Evolutionary conservation across 257 asterid species (phyloP).

Genomic region (Gentiana macrophylla): DNA sequence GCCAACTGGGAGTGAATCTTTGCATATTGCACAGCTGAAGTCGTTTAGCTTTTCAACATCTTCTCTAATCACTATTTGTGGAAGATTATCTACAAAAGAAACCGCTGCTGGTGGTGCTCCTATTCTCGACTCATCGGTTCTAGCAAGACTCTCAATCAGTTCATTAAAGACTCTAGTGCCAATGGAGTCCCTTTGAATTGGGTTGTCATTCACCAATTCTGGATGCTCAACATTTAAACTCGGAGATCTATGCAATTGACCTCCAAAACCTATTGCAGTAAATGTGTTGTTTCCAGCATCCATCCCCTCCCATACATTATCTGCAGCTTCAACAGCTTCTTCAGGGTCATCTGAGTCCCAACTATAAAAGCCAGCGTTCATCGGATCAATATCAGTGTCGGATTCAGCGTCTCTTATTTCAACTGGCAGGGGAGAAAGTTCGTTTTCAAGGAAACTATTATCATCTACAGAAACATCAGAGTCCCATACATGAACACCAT

Average conservation of each 20-base stretch:
- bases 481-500: slow-evolving; percentile 52
- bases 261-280: slow-evolving; percentile 20
- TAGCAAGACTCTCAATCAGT: slow-evolving; percentile 53
- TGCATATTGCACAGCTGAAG: slow-evolving; percentile 80
- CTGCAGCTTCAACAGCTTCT: slow-evolving; percentile 30
- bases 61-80: slow-evolving; percentile 31
- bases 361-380: slow-evolving; percentile 66
- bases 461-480: slow-evolving; percentile 72
- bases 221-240: slow-evolving; percentile 22
- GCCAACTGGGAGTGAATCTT: slow-evolving; percentile 55
- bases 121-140: slow-evolving; percentile 42
- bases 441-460: slow-evolving; percentile 42
- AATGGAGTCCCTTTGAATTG: slow-evolving; percentile 34
- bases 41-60: slow-evolving; percentile 32
- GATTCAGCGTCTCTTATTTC: slow-evolving; percentile 52
- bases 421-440: slow-evolving; percentile 27
- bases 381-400: slow-evolving; percentile 87
- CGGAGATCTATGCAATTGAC: slow-evolving; percentile 19
- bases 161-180: slow-evolving; percentile 43
- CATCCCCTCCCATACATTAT: slow-evolving; percentile 56
- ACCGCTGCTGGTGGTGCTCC: slow-evolving; percentile 81
- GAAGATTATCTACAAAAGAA: slow-evolving; percentile 45
- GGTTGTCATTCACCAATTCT: slow-evolving; percentile 22
- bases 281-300: slow-evolving; percentile 29
- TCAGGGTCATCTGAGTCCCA: slow-evolving; percentile 62